These are phyloP conservation scores for Macrotyloma uniflorum DNA, from an alignment of 306 rosid genomes.

Conservation along the genomic window DNA sequence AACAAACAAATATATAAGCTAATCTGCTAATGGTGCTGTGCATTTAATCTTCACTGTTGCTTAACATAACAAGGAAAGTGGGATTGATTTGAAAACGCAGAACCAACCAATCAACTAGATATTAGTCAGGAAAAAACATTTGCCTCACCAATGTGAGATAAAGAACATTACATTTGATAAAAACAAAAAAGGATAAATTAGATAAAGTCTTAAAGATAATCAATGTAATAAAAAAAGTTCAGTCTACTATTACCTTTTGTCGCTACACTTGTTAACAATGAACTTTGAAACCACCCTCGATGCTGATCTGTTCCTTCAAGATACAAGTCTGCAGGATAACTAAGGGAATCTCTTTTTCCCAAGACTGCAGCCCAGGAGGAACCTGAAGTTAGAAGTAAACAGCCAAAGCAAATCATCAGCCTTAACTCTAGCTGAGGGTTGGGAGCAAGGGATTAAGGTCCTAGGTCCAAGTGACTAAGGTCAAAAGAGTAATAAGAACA, in stretches of 20 bases:
- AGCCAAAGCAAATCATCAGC: slow-evolving; percentile 17
- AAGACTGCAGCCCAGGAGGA: slow-evolving; percentile 99
- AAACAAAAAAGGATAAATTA: not conserved
- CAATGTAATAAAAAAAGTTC: slow-evolving; percentile 9
- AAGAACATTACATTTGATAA: not conserved
- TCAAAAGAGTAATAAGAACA: slow-evolving; percentile 9
- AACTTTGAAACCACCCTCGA: slow-evolving; percentile 99
- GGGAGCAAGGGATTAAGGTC: slow-evolving; percentile 10
- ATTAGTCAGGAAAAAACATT: not conserved
- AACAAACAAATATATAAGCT: slow-evolving; percentile 1
- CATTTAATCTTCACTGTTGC: slow-evolving; percentile 16
- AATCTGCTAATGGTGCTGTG: not conserved
- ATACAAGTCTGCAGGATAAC: slow-evolving; percentile 90
- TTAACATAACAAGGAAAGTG: not conserved
- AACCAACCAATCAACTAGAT: not conserved
- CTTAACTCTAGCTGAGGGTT: slow-evolving; percentile 26
- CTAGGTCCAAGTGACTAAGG: slow-evolving; percentile 9
- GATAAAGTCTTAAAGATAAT: slow-evolving; percentile 1
- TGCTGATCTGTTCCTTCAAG: slow-evolving; percentile 99
- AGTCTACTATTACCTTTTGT: slow-evolving; percentile 67
- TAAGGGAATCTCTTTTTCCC: slow-evolving; percentile 67
- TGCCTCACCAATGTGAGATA: not conserved
- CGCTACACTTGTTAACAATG: slow-evolving; percentile 88
- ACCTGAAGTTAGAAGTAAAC: slow-evolving; percentile 63
- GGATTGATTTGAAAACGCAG: slow-evolving; percentile 10